Base-by-base conservation (phyloP, 371 early-diverging fungal species). In the Apophysomyces trapeziformis region DNA sequence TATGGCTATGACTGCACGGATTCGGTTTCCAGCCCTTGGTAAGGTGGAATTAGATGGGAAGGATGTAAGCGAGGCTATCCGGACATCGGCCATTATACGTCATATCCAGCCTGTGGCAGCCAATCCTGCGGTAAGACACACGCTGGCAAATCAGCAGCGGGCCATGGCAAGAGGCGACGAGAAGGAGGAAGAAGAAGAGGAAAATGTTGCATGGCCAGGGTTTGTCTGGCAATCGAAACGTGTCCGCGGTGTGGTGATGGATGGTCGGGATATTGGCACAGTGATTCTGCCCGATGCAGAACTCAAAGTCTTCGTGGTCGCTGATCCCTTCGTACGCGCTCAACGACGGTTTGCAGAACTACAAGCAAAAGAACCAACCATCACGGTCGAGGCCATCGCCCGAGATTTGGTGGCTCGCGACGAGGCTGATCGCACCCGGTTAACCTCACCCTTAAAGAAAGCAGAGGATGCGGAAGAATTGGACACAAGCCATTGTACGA, bases 181-280 rank as follows among this genome's bases (percentile, higher is more conserved):
- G 1, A 68, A 69, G 16, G 57, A 61, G 1, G 63, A 71, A 11
- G 70, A 70, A 0, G 68, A 63, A 0, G 68, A 63, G 11, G 16
- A 63, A 26, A 2, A 26, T 9, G n/a, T n/a, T n/a, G 16, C 57
- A 9, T 74, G 71, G 7, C 57, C 66, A 8, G 70, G 77, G 2
- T 78, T 76, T 47, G 38, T 59, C 18, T 56, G 46, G 9, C 38
- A 70, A 4, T 58, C 61, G 2, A 65, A 69, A 18, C 54, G 65
- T 0, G 61, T 81, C 3, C 67, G 69, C 4, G 95, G 95, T 21
- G 76, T 96, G 16, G 93, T 97, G 7, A 93, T 97, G 90, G 98
- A 98, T 74, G 98, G 98, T 7, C 78, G 98, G 6, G 98, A 97
- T 78, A 95, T 96, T 58, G 97, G 96, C 14, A 93, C 96, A 0